phyloP scores from a whole-genome alignment of 2,329 filamentous ascomycete species.

The Thelonectria blattea region DNA sequence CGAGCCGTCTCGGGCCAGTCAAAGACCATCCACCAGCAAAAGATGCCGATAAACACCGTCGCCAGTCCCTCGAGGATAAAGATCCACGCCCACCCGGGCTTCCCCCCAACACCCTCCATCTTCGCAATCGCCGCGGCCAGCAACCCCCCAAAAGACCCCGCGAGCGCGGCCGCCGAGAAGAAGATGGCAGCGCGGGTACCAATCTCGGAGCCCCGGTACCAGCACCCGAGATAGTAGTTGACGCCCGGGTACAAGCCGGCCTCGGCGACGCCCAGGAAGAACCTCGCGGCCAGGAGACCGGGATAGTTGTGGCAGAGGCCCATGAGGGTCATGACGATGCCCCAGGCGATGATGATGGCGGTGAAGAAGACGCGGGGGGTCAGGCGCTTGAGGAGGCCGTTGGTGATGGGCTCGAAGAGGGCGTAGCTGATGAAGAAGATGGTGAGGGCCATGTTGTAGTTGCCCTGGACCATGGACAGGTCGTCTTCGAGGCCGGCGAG shows the following conservation, averaged over 20 bases:
- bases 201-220: constrained; percentile 79
- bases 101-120: constrained; percentile 65
- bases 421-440: constrained; percentile 76
- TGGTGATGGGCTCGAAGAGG: constrained; percentile 68
- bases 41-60: constrained; percentile 68
- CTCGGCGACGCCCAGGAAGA: constrained; percentile 70
- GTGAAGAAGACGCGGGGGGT: constrained; percentile 68
- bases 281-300: constrained; percentile 55
- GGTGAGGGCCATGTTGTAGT: constrained; percentile 65
- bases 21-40: constrained; percentile 75
- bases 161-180: constrained; percentile 79
- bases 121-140: constrained; percentile 71
- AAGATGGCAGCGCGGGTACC: constrained; percentile 75
- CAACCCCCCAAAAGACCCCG: constrained; percentile 75
- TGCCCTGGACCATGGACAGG: constrained; percentile 39
- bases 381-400: constrained; percentile 68
- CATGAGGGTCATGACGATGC: constrained; percentile 54
- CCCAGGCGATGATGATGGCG: constrained; percentile 67
- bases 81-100: constrained; percentile 65
- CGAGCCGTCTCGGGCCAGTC: constrained; percentile 78
- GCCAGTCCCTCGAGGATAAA: constrained; percentile 71
- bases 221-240: constrained; percentile 74
- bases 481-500: constrained; percentile 31
- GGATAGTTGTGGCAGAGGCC: constrained; percentile 52
- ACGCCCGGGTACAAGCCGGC: constrained; percentile 71